Base-by-base conservation (phyloP, 2,329 filamentous ascomycete species). In the Colletotrichum melonis region DNA sequence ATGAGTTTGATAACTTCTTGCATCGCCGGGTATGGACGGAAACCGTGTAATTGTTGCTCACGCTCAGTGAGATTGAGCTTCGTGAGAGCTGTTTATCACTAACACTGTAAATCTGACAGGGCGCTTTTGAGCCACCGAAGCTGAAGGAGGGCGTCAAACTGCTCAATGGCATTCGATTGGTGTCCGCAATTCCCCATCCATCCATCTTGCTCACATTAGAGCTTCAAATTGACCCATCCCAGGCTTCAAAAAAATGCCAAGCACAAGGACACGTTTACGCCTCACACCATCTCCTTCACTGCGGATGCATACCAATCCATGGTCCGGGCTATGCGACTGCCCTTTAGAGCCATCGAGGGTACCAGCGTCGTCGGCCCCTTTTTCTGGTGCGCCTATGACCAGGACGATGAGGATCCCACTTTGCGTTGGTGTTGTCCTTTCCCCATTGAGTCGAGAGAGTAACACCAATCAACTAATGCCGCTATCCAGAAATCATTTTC, bases 321-420 rank as follows among this genome's bases (percentile, higher is more conserved):
- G 90, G 86, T 91, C 24, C 84, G 85, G 74, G 82, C 80, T 19
- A 78, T 91, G 80, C 84, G 82, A 72, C 82, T 92, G 56, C 90
- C 90, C 1, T 87, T 86, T 76, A 85, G 88, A 9, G 88, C 84
- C 42, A 89, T 92, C 74, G 90, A 92, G 80, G 87, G 88, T 22
- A 88, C 85, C 24, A 87, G 87, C 69, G 86, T 89, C 12, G 90
- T 92, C 16, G 90, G 90, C 0, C 90, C 90, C 1, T 91, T 91
- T 77, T 92, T 92, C 80, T 92, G 90, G 90, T 87, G 83, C 54
- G 84, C 87, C 1, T 84, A 86, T 73, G 89, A 92, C 77, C 86
- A 89, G 72, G 86, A 90, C 75, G 88, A 89, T 65, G 83, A 86
- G 2, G 85, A 91, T 75, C 88, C 86, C 49, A 88, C 90, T 80